Evolutionary conservation across 2,329 filamentous ascomycete species (phyloP).

Genomic region (Arthrobotrys sinensis): DNA sequence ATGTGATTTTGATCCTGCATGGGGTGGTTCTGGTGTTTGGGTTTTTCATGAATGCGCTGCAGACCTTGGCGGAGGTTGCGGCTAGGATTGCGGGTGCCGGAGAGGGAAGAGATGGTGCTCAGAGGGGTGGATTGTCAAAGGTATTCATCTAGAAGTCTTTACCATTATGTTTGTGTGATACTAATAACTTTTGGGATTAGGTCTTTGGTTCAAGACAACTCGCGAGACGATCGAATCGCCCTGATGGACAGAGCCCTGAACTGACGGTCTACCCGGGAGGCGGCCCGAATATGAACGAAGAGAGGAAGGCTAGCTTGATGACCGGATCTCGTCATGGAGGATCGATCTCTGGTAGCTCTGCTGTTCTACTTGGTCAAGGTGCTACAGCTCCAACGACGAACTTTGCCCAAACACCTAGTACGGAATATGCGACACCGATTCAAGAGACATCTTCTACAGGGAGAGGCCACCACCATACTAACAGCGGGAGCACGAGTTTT

Average conservation of each 20-base stretch:
- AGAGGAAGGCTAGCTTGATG: constrained; percentile 74
- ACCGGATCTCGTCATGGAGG: constrained; percentile 64
- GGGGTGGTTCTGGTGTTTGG: constrained; percentile 87
- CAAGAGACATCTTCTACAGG: constrained; percentile 49
- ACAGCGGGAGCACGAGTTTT: constrained; percentile 56
- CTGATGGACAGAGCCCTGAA: constrained; percentile 77
- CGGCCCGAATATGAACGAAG: constrained; percentile 81
- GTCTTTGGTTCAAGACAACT: constrained; percentile 93
- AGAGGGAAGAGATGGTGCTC: constrained; percentile 78
- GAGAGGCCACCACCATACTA: constrained; percentile 50
- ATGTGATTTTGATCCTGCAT: constrained; percentile 88
- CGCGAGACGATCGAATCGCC: constrained; percentile 78
- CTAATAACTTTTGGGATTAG: constrained; percentile 63
- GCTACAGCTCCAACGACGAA: constrained; percentile 67
- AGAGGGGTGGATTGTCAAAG: constrained; percentile 86
- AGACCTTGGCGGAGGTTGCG: constrained; percentile 89
- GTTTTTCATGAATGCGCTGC: constrained; percentile 91
- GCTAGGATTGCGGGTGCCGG: constrained; percentile 87
- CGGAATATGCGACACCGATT: constrained; percentile 54
- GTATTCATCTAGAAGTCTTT: constrained; percentile 62
- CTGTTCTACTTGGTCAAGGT: constrained; percentile 75
- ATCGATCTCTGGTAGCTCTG: constrained; percentile 74
- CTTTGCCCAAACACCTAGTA: constrained; percentile 55
- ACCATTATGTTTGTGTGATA: neutral
- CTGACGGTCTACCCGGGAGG: constrained; percentile 82